Conservation (phyloP, 208 protist genomes). For the Trypanosoma lewisi region DNA sequence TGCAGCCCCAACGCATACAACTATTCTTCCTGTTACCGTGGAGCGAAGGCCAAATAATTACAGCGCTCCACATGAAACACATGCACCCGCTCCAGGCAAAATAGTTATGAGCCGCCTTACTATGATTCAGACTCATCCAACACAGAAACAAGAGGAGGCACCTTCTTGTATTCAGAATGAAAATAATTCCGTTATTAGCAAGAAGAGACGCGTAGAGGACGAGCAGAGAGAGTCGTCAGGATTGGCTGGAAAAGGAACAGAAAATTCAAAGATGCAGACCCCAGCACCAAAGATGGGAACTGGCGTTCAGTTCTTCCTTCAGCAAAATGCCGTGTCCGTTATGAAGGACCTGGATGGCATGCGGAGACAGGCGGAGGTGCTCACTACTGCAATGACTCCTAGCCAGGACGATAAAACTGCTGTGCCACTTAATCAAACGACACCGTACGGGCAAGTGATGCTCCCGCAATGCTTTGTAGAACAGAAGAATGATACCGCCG, state of each 20-base stretch:
- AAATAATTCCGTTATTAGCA: background rate
- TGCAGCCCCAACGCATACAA: constrained; percentile 23
- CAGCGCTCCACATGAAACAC: constrained; percentile 56
- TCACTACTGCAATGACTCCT: constrained; percentile 8
- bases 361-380: constrained; percentile 23
- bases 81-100: constrained; percentile 28
- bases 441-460: constrained; percentile 74
- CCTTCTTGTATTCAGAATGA: background rate
- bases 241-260: background rate
- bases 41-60: constrained; percentile 85
- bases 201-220: constrained; percentile 22
- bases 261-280: background rate
- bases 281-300: background rate
- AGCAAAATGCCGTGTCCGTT: constrained; percentile 32
- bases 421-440: constrained; percentile 27
- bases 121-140: constrained; percentile 51
- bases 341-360: constrained; percentile 53
- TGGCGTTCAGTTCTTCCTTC: constrained; percentile 21
- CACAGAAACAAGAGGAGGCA: constrained; percentile 3
- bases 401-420: constrained; percentile 15
- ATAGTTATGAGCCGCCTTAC: constrained; percentile 45
- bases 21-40: constrained; percentile 57
- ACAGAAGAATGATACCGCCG: constrained; percentile 84
- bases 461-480: constrained; percentile 84
- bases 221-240: constrained; percentile 47